A percentile compares a stretch with the other conserved stretches of the same genome.
Conservation (phyloP, 306 rosid species). For the Medicago lupulina region DNA sequence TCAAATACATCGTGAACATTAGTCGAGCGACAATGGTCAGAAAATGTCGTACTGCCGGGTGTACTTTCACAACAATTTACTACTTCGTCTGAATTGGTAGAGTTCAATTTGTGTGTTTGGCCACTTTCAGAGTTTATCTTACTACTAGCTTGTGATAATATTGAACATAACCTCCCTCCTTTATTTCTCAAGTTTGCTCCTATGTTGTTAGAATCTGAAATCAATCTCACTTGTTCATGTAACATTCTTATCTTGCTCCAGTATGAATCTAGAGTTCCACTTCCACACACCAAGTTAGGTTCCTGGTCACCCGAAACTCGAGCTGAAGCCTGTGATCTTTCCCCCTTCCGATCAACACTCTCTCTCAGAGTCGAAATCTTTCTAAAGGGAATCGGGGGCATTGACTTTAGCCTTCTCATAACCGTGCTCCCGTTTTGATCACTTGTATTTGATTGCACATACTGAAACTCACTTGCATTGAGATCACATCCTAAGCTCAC, state of each 20-base stretch:
- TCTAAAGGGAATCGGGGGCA: slow-evolving; percentile 58
- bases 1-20: slow-evolving; percentile 72
- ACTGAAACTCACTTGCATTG: slow-evolving; percentile 45
- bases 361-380: slow-evolving; percentile 38
- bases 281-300: slow-evolving; percentile 27
- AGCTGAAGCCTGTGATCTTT: slow-evolving; percentile 46
- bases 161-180: slow-evolving; percentile 45
- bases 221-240: slow-evolving; percentile 69
- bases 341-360: slow-evolving; percentile 43
- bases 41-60: slow-evolving; percentile 30
- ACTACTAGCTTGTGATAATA: slow-evolving; percentile 40
- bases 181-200: slow-evolving; percentile 38
- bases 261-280: slow-evolving; percentile 51
- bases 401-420: slow-evolving; percentile 63
- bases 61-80: not conserved
- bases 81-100: slow-evolving; percentile 18
- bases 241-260: slow-evolving; percentile 65
- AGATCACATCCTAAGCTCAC: slow-evolving; percentile 73
- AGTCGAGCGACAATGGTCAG: slow-evolving; percentile 43
- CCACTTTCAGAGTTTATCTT: slow-evolving; percentile 34
- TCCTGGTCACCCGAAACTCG: slow-evolving; percentile 48
- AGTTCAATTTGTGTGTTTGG: slow-evolving; percentile 34
- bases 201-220: slow-evolving; percentile 56
- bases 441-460: not conserved
- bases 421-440: slow-evolving; percentile 35